Evolutionary conservation across 2,329 filamentous ascomycete genomes (phyloP), one percentile per base, ranked within the genome.

Genomic region (Chrysoporthe austroafricana): DNA sequence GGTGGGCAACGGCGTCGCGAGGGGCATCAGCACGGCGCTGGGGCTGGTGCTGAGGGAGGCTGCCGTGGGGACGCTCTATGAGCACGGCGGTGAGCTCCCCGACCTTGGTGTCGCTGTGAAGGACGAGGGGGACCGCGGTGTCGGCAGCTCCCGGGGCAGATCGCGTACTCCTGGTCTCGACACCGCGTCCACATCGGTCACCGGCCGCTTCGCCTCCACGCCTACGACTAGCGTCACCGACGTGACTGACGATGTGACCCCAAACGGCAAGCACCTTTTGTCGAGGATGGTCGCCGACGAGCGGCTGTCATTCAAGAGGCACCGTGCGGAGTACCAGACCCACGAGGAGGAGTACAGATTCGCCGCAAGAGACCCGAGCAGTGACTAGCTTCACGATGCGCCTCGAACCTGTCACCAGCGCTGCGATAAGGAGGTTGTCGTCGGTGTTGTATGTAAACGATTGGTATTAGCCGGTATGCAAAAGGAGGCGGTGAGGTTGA

Each of bases 1-100:
- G 26, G 82, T 94, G 0, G 93, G 93, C 0, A 96, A 96, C 76
- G 92, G 89, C 39, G 92, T 96, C 0, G 87, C 91, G 2, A 81
- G 91, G 9, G 85, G 87, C 34, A 85, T 92, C 1, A 86, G 91
- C 0, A 77, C 93, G 21, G 87, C 88, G 0, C 75, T 94, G 1
- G 92, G 92, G 0, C 73, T 91, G 4, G 80, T 83, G 11, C 78
- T 94, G 14, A 81, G 89, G 8, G 84, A 90, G 69, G 90, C 90
- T 0, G 88, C 79, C 78, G 72, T 78, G 4, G 80, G 79, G 0
- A 77, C 77, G 2, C 69, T 82, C 21, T 74, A 74, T 34, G 77
- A 79, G 14, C 74, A 73, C 9, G 62, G 42, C n/a, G 50, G 39
- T 13, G 54, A 39, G 16, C 34, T n/a, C n/a, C 52, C 21, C n/a